Evolutionary conservation across 164 flowering plant species (phyloP).

Genomic region (Taxillus chinensis): DNA sequence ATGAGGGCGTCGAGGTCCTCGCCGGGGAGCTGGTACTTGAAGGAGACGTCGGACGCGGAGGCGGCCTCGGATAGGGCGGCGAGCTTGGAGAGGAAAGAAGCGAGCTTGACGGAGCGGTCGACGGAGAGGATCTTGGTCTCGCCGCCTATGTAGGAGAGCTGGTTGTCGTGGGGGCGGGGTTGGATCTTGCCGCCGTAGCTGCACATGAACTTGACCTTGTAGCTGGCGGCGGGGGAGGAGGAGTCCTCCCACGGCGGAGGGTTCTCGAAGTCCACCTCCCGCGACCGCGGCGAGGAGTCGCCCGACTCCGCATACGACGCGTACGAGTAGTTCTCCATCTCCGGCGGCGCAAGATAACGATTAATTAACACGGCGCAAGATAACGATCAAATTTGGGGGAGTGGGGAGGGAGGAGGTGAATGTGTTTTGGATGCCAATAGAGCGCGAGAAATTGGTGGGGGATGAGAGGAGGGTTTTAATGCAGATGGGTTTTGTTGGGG

Average conservation of each 20-base stretch:
- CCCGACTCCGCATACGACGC: slow-evolving; percentile 46
- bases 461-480: no score
- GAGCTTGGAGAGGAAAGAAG: slow-evolving; percentile 25
- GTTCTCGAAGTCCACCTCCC: slow-evolving; percentile 50
- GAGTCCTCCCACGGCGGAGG: slow-evolving; percentile 44
- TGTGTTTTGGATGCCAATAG: no score
- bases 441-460: no score
- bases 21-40: slow-evolving; percentile 58
- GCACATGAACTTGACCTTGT: slow-evolving; percentile 50
- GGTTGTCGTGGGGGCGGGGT: slow-evolving; percentile 53
- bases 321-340: slow-evolving; percentile 43
- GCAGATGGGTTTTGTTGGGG: no score
- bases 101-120: slow-evolving; percentile 33
- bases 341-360: slow-evolving; percentile 5
- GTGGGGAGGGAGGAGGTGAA: no score
- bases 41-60: slow-evolving; percentile 26
- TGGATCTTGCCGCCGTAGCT: slow-evolving; percentile 60
- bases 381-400: no score
- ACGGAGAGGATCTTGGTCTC: slow-evolving; percentile 52
- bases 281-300: slow-evolving; percentile 50
- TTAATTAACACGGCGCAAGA: slow-evolving; percentile 10
- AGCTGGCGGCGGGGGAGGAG: slow-evolving; percentile 15
- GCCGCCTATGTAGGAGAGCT: slow-evolving; percentile 45
- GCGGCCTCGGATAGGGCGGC: slow-evolving; percentile 20
- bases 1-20: slow-evolving; percentile 61